A percentile compares a stretch with the other conserved stretches of the same genome.
These are phyloP conservation scores for Diplodia intermedia DNA, from an alignment of 2,329 filamentous ascomycete genomes.

Conservation along the genomic window DNA sequence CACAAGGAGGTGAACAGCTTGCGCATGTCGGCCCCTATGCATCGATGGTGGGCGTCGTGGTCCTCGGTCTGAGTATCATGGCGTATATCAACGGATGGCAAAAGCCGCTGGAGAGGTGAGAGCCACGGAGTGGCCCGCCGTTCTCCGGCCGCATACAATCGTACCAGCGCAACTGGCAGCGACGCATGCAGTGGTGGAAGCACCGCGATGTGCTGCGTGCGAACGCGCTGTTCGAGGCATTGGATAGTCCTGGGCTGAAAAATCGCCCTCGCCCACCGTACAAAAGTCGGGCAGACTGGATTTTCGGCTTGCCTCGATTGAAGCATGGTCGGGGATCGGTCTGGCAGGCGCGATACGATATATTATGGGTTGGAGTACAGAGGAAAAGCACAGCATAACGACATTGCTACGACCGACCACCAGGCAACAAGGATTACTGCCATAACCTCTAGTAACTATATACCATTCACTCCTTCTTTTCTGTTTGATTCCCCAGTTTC, in stretches of 20 bases:
- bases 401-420: slow-evolving; percentile 28
- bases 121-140: neutral
- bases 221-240: neutral
- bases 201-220: slow-evolving; percentile 4
- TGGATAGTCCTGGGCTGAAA: slow-evolving; percentile 23
- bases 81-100: slow-evolving; percentile 53
- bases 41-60: slow-evolving; percentile 49
- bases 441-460: slow-evolving; percentile 30
- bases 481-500: slow-evolving; percentile 24
- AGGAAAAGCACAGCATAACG: slow-evolving; percentile 30
- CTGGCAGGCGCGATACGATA: slow-evolving; percentile 7
- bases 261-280: slow-evolving; percentile 17
- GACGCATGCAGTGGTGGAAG: slow-evolving; percentile 9
- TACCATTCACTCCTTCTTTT: slow-evolving; percentile 28
- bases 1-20: slow-evolving; percentile 36
- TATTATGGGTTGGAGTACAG: slow-evolving; percentile 20
- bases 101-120: slow-evolving; percentile 53
- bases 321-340: slow-evolving; percentile 1
- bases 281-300: slow-evolving; percentile 8
- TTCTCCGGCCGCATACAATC: neutral
- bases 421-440: slow-evolving; percentile 27
- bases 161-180: neutral
- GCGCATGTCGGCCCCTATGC: slow-evolving; percentile 49
- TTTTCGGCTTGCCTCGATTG: slow-evolving; percentile 6
- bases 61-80: slow-evolving; percentile 51